Base-by-base conservation (phyloP, 441 rosid genomes). In the Mallotus repandus region DNA sequence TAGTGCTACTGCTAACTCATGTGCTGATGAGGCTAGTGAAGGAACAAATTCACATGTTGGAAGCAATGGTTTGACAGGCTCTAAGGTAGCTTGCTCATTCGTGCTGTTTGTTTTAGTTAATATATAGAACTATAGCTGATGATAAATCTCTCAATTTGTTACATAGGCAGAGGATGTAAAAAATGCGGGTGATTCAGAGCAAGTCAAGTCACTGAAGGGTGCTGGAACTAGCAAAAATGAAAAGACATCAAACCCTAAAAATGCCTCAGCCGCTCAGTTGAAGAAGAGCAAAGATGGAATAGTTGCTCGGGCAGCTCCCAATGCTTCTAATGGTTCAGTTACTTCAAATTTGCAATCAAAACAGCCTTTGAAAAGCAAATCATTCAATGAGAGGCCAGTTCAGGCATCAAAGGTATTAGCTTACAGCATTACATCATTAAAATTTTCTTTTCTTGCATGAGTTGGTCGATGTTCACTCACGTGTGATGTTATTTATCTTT, bases 221-320 rank as follows among this genome's bases (percentile, higher is more conserved):
- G 77, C 81, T 68, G 84, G 79, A 79, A 88, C 80, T 86, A 75
- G 73, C 66, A 88, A 79, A 80, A 77, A 79, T 57, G 95, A 83
- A 79, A 93, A 88, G 86, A 70, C 70, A 52, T 29, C 79, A 11
- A 81, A 76, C 52, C 61, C 76, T 50, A 83, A 81, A 87, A 87
- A 57, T 81, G 70, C 57, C 74, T 71, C 89, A 69, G 79, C 86
- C 15, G 77, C 81, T 62, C 86, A 75, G 45, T 49, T 74, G 70
- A 88, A 85, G 85, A 87, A 80, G 78, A 79, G 75, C 71, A 86
- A 80, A 73, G 89, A 85, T 74, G 88, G 75, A 53, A 84, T 82
- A 67, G 79, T 68, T 81, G 75, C 65, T 25, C 88, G 80, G 76
- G 84, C 65, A 16, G 60, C 68, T 29, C 64, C 75, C 21, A 74